Base-by-base conservation (phyloP, 2,329 filamentous ascomycete species). In the Hypoxylon sp. region DNA sequence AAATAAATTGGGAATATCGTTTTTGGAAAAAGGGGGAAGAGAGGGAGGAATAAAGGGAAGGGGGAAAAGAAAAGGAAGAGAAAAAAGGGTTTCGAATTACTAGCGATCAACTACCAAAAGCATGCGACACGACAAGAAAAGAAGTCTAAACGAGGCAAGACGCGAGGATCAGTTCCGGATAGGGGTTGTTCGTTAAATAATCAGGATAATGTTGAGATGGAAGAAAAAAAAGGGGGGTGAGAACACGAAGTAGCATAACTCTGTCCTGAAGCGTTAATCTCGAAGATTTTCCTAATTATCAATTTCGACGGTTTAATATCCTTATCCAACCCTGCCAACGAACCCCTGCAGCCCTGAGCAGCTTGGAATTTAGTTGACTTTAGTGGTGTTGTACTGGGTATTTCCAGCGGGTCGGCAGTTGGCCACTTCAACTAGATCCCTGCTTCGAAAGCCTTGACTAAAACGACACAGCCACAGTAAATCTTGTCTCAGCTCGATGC, bases 261-360 rank as follows among this genome's bases (percentile, higher is more conserved):
- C 49, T 53, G 49, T 57, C 30, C 49, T 49, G 38, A 45, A 30
- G 34, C 42, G 45, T 38, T 46, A 61, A 60, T 59, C 51, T 61
- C 29, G 51, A 59, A 61, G 51, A 60, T 59, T 60, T 63, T 59
- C 59, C 54, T 50, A n/a, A n/a, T n/a, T 47, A 25, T 46, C 47
- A 60, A 57, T 57, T 55, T 54, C 42, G 51, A 32, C 20, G 21
- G 11, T 30, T 40, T 26, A 36, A 36, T 40, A 19, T 47, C 19
- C 29, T 47, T 50, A 46, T 41, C 44, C 44, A 38, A 6, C 21
- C 21, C 21, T 25, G 21, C 9, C 21, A 25, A 25, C 21, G 5
- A 20, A 42, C 30, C 54, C 54, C 44, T 53, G 49, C 13, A 34
- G 30, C 15, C 32, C 31, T 43, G 43, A 23, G 31, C 11, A 40